Evolutionary conservation across 345 rosid species (phyloP).

Genomic region (Populus euphratica): DNA sequence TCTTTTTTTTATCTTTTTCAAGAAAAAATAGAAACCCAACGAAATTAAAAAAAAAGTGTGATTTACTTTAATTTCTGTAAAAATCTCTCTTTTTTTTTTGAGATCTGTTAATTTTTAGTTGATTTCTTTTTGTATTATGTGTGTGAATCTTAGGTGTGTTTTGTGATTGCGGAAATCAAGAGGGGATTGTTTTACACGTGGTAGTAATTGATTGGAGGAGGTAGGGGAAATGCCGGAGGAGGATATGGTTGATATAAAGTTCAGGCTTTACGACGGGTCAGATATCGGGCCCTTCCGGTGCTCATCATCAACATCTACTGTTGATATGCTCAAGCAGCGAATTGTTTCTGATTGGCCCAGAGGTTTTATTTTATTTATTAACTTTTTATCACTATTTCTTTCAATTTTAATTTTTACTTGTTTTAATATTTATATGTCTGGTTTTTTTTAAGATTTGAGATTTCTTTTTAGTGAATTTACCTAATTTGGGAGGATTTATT

Average conservation of each 20-base stretch:
- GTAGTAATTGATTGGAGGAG: slow-evolving; percentile 20
- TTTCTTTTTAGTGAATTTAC: neutral
- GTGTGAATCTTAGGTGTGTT: slow-evolving; percentile 19
- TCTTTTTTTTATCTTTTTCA: neutral
- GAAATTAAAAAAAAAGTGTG: neutral
- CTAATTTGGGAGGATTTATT: neutral
- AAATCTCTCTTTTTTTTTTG: neutral
- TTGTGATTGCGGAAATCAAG: neutral
- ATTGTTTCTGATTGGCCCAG: slow-evolving; percentile 93
- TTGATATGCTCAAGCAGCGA: slow-evolving; percentile 84
- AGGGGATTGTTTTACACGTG: neutral
- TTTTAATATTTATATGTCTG: neutral
- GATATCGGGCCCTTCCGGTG: slow-evolving; percentile 89
- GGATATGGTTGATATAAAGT: slow-evolving; percentile 73
- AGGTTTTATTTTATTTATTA: slow-evolving; percentile 37
- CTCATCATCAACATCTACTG: slow-evolving; percentile 70
- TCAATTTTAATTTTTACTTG: neutral
- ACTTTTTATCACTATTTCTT: neutral
- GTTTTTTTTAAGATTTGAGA: neutral
- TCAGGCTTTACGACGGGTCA: slow-evolving; percentile 87
- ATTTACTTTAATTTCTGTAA: neutral
- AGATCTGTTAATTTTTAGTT: slow-evolving; percentile 10
- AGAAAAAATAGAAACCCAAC: neutral
- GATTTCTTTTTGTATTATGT: slow-evolving; percentile 5
- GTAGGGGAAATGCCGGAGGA: slow-evolving; percentile 75